Conservation (phyloP, 2,329 filamentous ascomycete species). For the Fusarium sublunatum region DNA sequence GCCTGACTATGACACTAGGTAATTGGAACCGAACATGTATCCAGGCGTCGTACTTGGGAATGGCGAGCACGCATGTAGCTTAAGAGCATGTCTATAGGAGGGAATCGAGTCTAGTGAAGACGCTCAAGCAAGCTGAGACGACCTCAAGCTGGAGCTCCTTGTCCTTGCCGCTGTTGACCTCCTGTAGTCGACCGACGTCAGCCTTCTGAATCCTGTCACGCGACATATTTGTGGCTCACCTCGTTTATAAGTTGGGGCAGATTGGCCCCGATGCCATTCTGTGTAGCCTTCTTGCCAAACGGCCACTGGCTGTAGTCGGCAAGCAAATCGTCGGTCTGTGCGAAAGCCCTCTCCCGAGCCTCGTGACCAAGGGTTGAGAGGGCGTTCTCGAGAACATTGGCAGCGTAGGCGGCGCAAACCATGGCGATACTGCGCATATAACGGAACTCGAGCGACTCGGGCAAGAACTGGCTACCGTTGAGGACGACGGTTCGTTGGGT, state of each 20-base stretch:
- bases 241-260: slow-evolving; percentile 87
- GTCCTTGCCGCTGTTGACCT: slow-evolving; percentile 87
- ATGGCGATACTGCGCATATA: slow-evolving; percentile 92
- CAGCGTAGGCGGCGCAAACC: slow-evolving; percentile 98
- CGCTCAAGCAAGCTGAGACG: slow-evolving; percentile 93
- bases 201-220: background rate
- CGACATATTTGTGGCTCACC: slow-evolving; percentile 53
- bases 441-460: slow-evolving; percentile 93
- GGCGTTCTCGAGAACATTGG: slow-evolving; percentile 98
- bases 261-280: slow-evolving; percentile 89
- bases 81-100: slow-evolving; percentile 71
- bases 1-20: slow-evolving; percentile 35
- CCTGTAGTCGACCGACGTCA: slow-evolving; percentile 56
- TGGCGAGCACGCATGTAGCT: slow-evolving; percentile 18
- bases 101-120: slow-evolving; percentile 97
- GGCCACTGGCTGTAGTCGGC: slow-evolving; percentile 98
- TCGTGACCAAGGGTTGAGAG: slow-evolving; percentile 93
- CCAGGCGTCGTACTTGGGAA: slow-evolving; percentile 24
- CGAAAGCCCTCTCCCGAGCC: slow-evolving; percentile 91
- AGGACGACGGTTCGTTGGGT: slow-evolving; percentile 95
- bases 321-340: slow-evolving; percentile 94
- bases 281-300: slow-evolving; percentile 85
- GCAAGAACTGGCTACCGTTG: slow-evolving; percentile 85
- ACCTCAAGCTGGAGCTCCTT: slow-evolving; percentile 97
- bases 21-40: slow-evolving; percentile 30